Conservation (phyloP, 768 basidiomycete species). For the Hysterangium stoloniferum region DNA sequence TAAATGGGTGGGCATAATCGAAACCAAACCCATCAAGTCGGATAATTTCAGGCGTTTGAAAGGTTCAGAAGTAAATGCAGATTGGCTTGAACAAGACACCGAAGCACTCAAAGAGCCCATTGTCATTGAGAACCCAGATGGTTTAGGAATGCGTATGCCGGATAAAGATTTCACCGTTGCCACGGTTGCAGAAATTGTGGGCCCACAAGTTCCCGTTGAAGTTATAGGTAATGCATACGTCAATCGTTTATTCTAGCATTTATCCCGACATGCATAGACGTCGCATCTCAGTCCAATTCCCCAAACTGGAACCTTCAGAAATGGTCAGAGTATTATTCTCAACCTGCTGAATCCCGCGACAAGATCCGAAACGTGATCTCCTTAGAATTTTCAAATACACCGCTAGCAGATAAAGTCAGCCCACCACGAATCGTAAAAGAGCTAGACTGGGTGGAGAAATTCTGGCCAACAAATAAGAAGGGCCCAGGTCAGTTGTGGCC, state of each 20-base stretch:
- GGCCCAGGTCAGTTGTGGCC: slow-evolving; percentile 72
- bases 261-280: slow-evolving; percentile 38
- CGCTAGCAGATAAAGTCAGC: slow-evolving; percentile 66
- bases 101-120: slow-evolving; percentile 77
- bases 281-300: slow-evolving; percentile 77
- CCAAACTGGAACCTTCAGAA: slow-evolving; percentile 85
- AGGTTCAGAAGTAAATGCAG: slow-evolving; percentile 55
- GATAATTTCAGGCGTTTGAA: slow-evolving; percentile 62
- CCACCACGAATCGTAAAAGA: slow-evolving; percentile 83
- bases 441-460: slow-evolving; percentile 94
- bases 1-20: slow-evolving; percentile 63
- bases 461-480: slow-evolving; percentile 79
- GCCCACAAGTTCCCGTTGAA: slow-evolving; percentile 72
- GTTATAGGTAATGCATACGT: slow-evolving; percentile 68
- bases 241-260: not conserved
- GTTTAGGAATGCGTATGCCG: slow-evolving; percentile 90
- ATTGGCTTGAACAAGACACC: slow-evolving; percentile 70
- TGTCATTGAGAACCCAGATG: slow-evolving; percentile 67
- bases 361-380: slow-evolving; percentile 95
- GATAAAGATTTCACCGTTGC: slow-evolving; percentile 58
- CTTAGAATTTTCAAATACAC: slow-evolving; percentile 84
- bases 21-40: slow-evolving; percentile 53
- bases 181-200: slow-evolving; percentile 75
- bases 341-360: slow-evolving; percentile 60
- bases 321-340: slow-evolving; percentile 84